Base-by-base conservation (phyloP, 2,329 filamentous ascomycete species). In the Fusarium domesticum region DNA sequence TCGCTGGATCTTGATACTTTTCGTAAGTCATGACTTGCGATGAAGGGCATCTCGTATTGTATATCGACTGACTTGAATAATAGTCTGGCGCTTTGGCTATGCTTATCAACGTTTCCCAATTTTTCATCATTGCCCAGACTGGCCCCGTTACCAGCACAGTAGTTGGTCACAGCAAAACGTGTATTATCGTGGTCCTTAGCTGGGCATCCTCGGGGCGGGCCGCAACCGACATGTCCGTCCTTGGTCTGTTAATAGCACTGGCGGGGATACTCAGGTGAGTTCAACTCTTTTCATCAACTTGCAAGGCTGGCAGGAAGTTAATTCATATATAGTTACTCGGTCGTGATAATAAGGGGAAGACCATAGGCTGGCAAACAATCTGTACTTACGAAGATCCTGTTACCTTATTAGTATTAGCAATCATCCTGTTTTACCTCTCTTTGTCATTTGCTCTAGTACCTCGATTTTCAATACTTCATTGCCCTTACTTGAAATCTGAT, bases 131-230 rank as follows among this genome's bases (percentile, higher is more conserved):
- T 34, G 79, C 77, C 3, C 75, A 80, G 60, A 78, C 77, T 0
- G 81, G 81, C 0, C 77, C 81, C 0, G 80, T 85, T 4, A 80
- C 80, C 6, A 83, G 80, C 54, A 84, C 81, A 0, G 80, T 85
- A 1, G 80, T 85, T 14, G 82, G 81, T 1, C 81, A 85, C 56
- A 68, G 83, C 28, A 85, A 85, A 66, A 85, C 81, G 0, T 83
- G 80, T 55, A 76, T 76, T 5, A 84, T 85, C 51, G 80, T 84
- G n/a, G 74, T 75, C 15, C 64, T 85, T 5, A 81, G 81, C 20
- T 85, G 81, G 81, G 67, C 71, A 43, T 71, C 68, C 1, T 80
- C 75, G 10, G 76, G 78, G 7, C 67, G 78, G n/a, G 71, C 73
- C 8, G 72, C 80, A 19, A 73, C 73, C 12, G 78, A 81, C 57